Evolutionary conservation across 2,329 filamentous ascomycete species (phyloP).

Genomic region (Colletotrichum chlorophyti): DNA sequence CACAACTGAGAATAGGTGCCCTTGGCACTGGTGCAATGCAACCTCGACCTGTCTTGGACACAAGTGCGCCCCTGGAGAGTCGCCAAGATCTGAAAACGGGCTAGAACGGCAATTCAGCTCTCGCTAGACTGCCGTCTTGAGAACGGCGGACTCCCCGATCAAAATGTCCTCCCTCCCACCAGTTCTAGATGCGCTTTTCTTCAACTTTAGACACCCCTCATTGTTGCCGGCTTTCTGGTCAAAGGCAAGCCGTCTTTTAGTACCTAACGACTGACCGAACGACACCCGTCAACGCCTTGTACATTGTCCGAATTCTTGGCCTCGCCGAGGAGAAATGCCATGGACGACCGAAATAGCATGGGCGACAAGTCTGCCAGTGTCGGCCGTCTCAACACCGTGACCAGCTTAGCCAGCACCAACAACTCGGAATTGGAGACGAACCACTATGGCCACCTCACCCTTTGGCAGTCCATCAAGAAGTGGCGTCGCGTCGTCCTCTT

Average conservation of each 20-base stretch:
- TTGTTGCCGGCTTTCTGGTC: neutral
- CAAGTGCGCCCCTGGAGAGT: constrained; percentile 4
- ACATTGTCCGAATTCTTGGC: neutral
- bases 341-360: constrained; percentile 6
- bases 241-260: neutral
- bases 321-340: constrained; percentile 9
- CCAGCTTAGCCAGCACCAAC: constrained; percentile 11
- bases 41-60: constrained; percentile 13
- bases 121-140: neutral
- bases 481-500: constrained; percentile 34
- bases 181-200: neutral
- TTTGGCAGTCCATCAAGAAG: constrained; percentile 35
- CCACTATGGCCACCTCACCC: constrained; percentile 25
- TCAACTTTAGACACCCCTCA: neutral
- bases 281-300: neutral
- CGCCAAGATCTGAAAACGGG: constrained; percentile 21
- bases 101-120: constrained; percentile 3
- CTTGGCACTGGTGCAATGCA: constrained; percentile 21
- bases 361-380: constrained; percentile 6
- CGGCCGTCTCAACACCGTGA: constrained; percentile 2
- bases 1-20: neutral
- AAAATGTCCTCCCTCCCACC: constrained; percentile 15
- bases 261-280: neutral
- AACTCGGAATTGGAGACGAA: constrained; percentile 19
- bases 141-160: neutral